Conservation (phyloP, 2,329 filamentous ascomycete species). For the Chrysoporthe puriensis region DNA sequence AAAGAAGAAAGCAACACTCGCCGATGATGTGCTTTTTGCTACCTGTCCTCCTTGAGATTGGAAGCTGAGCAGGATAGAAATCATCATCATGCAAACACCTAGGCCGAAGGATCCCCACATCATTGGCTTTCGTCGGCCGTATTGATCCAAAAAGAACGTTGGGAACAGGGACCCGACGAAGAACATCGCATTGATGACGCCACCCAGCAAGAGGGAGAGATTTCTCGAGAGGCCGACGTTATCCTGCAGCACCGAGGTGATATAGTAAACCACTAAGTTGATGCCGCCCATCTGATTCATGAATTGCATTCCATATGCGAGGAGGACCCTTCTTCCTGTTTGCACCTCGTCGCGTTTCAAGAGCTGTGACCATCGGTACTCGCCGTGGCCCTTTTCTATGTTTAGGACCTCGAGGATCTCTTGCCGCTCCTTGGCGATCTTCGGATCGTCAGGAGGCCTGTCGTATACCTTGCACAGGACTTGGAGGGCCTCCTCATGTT, state of each 20-base stretch:
- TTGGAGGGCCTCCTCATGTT: constrained; percentile 36
- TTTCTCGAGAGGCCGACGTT: constrained; percentile 39
- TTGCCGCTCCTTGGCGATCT: constrained; percentile 46
- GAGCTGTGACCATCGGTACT: constrained; percentile 44
- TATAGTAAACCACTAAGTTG: constrained; percentile 48
- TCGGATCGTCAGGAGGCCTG: constrained; percentile 41
- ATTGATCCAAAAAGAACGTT: constrained; percentile 22
- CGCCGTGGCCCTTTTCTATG: constrained; percentile 32
- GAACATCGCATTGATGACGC: constrained; percentile 45
- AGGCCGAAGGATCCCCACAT: constrained; percentile 44
- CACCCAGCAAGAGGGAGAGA: constrained; percentile 40
- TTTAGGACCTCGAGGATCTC: constrained; percentile 39
- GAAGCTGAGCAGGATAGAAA: constrained; percentile 39
- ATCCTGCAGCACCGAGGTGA: constrained; percentile 38
- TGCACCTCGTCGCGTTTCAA: constrained; percentile 48
- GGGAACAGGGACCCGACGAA: constrained; percentile 39
- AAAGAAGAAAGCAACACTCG: constrained; percentile 44
- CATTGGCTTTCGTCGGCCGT: constrained; percentile 47
- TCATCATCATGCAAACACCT: constrained; percentile 43
- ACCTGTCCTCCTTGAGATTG: constrained; percentile 24
- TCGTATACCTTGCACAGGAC: constrained; percentile 45
- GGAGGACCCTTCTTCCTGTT: constrained; percentile 48
- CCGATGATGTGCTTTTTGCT: constrained; percentile 32
- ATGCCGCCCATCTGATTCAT: constrained; percentile 56
- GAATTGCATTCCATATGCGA: constrained; percentile 52